Evolutionary conservation across 208 protist species (phyloP), one percentile per base, ranked within the genome.

Genomic region (Porcisia deanei): DNA sequence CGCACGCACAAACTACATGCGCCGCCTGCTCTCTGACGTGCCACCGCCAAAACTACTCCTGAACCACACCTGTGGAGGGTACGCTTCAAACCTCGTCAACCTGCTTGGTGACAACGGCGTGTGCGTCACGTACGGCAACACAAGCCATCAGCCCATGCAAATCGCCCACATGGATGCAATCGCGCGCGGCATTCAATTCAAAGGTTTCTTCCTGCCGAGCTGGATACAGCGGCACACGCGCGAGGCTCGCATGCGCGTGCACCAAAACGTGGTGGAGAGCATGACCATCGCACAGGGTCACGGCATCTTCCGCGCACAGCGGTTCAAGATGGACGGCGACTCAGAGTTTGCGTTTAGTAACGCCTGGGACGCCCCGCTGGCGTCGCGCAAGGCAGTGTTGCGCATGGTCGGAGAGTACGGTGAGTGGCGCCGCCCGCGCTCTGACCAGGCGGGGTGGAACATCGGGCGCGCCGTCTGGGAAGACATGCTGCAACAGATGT

Each of bases 101-200:
- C 86, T 95, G 7, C 86, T 99, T 16, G 97, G 91, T 52, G 88
- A 98, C 64, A 81, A 90, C 53, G 97, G 96, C 57, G 88, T 92
- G 6, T 89, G 98, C 57, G 98, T 99, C 16, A 99, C 98, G 3
- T 99, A 99, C 83, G 98, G 98, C 65, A 98, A 94, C 83, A 99
- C 99, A 82, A 97, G 93, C 43, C 87, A 94, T 74, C 85, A 98
- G 81, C 97, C 98, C 9, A 91, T 99, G 64, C 89, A 95, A 73
- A 80, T 99, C 20, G 85, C 98, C 16, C 99, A 98, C 61, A 89
- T 91, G 77, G 90, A 95, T 72, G 88, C 94, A 4, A 99, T 99
- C 65, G 96, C 96, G 20, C 85, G 92, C 58, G 91, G 98, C 63
- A 93, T 99, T 65, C 78, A 94, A 67, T 82, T 95, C 41, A 88